Evolutionary conservation across 305 asterid genomes (phyloP), one percentile per base, ranked within the genome.

Genomic region (Petunia hybrid): DNA sequence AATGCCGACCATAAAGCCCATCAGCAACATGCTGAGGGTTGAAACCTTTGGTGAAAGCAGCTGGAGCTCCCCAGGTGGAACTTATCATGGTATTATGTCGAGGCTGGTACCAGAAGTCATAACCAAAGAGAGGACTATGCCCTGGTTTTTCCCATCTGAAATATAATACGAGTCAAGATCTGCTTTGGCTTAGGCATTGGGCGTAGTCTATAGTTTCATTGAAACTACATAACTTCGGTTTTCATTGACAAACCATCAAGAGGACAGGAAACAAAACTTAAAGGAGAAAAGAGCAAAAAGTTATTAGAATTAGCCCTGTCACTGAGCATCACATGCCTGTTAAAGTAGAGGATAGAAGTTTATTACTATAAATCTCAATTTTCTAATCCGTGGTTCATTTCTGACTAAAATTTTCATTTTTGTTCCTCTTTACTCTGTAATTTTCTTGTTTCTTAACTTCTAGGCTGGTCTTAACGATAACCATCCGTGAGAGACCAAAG

Each of bases 41-140:
- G 86, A 96, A 96, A 68, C 99, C 98, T 84, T 89, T 91, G 22
- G 96, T 93, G 84, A 96, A 96, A 77, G 98, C 98, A 39, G 91
- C 76, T 38, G 99, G 99, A 48, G 98, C 98, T 68, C 99, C 99
- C 99, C 98, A 96, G 4, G 98, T 91, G 69, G 91, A 84, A 87
- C 99, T 96, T 82, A 96, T 96, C 99, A 94, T 96, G 70, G 97
- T 96, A 83, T 94, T 93, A 83, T 94, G 98, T 12, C 95, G 95
- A 59, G 99, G 99, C 86, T 96, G 98, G 87, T 96, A 96, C 99
- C 99, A 96, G 86, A 87, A 96, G 88, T 96, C 99, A 41, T 96
- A 96, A 14, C 99, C 99, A 16, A 78, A 96, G 45, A 88, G 89
- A 1, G 99, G 99, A 87, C 97, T 92, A 81, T 96, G 92, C 43